Base-by-base conservation (phyloP, 2,329 filamentous ascomycete genomes). In the Rosellinia necatrix region DNA sequence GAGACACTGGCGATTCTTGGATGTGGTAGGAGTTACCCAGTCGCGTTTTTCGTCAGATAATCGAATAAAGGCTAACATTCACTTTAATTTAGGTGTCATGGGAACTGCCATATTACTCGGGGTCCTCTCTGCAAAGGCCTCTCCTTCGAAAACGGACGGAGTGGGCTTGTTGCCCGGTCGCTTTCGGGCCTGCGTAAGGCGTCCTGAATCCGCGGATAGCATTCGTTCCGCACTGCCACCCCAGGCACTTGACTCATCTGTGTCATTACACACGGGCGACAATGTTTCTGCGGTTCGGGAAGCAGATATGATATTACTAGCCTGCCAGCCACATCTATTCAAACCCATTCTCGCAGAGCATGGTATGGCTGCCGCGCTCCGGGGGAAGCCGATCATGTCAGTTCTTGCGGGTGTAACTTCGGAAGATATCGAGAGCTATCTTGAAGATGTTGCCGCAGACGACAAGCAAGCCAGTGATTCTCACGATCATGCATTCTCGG, bases 251-350 rank as follows among this genome's bases (percentile, higher is more conserved):
- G 49, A 35, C 7, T 35, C 22, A 25, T 25, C 49, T n/a, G 49
- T 51, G 7, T n/a, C 13, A 25, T 35, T 51, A n/a, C 49, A 51
- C 21, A 43, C 17, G 25, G 43, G 27, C 17, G 30, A 51, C 27
- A 51, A 51, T 42, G 49, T 27, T 35, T 34, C 49, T 42, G 49
- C 38, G 4, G 38, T 51, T 43, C 27, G n/a, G 21, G 27, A 42
- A 34, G 25, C 49, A 13, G 49, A 51, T 4, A 25, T 51, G 25
- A 29, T 51, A 1, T n/a, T 51, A 25, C 21, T 51, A 30, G 49
- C 49, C 38, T 51, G 49, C 49, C 49, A 51, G 21, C 49, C 49
- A 13, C 49, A 51, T 22, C 49, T 51, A 37, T 43, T 51, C 29
- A 42, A 43, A 25, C 38, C 49, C 15, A 34, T 51, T 27, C 49